Conservation (phyloP, 2,329 filamentous ascomycete species). For the Alternaria hordeiaustralica region DNA sequence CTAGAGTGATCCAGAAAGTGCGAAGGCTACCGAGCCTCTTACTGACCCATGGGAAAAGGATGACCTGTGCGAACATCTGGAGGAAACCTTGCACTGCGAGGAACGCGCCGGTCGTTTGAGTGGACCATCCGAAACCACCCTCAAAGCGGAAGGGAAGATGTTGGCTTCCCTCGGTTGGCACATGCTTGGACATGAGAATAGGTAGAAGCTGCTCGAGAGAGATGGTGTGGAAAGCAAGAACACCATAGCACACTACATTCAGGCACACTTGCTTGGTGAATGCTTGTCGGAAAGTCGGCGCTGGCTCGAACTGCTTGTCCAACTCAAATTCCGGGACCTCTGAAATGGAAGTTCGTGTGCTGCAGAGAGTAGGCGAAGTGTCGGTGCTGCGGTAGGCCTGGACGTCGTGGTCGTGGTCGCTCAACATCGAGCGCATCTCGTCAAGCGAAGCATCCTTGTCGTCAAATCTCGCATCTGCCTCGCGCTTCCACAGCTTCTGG, state of each 20-base stretch:
- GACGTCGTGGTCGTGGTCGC: slow-evolving; percentile 55
- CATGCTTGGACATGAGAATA: slow-evolving; percentile 80
- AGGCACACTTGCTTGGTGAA: slow-evolving; percentile 87
- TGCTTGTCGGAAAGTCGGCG: slow-evolving; percentile 57
- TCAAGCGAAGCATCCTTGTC: slow-evolving; percentile 59
- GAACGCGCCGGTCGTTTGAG: slow-evolving; percentile 85
- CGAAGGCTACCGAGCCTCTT: slow-evolving; percentile 77
- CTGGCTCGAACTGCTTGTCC: slow-evolving; percentile 32
- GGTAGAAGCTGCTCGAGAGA: slow-evolving; percentile 94
- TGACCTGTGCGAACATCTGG: slow-evolving; percentile 83
- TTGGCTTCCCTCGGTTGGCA: slow-evolving; percentile 56
- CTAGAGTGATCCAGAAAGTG: slow-evolving; percentile 80
- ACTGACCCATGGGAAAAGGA: slow-evolving; percentile 82
- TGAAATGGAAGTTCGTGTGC: slow-evolving; percentile 40
- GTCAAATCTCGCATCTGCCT: slow-evolving; percentile 38
- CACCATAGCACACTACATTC: slow-evolving; percentile 88
- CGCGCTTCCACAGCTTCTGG: slow-evolving; percentile 39
- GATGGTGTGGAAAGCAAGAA: slow-evolving; percentile 96
- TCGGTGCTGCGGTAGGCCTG: slow-evolving; percentile 66
- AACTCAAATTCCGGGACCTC: slow-evolving; percentile 45
- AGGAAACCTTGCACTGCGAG: slow-evolving; percentile 88
- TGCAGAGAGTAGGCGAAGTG: slow-evolving; percentile 59
- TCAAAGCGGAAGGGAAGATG: slow-evolving; percentile 85
- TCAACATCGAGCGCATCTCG: slow-evolving; percentile 68
- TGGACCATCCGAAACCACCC: slow-evolving; percentile 83